phyloP scores from a whole-genome alignment of 192 early-diverging fungal genomes.

The Umbelopsis ramanniana region DNA sequence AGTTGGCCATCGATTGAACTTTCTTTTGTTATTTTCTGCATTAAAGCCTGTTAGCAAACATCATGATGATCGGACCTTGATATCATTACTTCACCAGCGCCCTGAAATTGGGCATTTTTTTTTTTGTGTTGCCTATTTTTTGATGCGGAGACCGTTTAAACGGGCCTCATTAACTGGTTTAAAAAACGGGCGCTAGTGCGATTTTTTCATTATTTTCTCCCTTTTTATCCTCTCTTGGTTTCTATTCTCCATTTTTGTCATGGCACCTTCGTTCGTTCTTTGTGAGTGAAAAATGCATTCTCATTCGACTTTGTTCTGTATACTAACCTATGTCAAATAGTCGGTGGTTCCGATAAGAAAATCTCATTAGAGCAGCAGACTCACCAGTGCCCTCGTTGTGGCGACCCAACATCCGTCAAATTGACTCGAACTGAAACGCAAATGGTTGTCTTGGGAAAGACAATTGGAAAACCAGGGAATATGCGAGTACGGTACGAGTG shows the following conservation, averaged over 20 bases:
- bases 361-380: constrained; percentile 35
- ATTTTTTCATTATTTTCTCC: not conserved
- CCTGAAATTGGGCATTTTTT: not conserved
- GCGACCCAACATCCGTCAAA: constrained; percentile 30
- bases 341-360: constrained; percentile 35
- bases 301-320: not conserved
- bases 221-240: constrained; percentile 11
- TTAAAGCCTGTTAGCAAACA: not conserved
- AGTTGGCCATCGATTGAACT: too few relatives aligned
- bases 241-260: not conserved
- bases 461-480: constrained; percentile 34
- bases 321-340: constrained; percentile 17
- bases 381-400: constrained; percentile 41
- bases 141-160: constrained; percentile 11
- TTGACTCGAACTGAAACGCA: constrained; percentile 40
- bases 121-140: constrained; percentile 6
- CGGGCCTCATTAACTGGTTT: not conserved
- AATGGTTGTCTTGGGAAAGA: constrained; percentile 36
- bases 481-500: constrained; percentile 43
- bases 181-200: not conserved
- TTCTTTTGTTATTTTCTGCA: too few relatives aligned
- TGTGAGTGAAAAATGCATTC: not conserved
- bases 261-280: not conserved
- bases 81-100: not conserved
- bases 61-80: not conserved